Conservation (phyloP, 139 green algal genomes). For the Eudorina sp. region DNA sequence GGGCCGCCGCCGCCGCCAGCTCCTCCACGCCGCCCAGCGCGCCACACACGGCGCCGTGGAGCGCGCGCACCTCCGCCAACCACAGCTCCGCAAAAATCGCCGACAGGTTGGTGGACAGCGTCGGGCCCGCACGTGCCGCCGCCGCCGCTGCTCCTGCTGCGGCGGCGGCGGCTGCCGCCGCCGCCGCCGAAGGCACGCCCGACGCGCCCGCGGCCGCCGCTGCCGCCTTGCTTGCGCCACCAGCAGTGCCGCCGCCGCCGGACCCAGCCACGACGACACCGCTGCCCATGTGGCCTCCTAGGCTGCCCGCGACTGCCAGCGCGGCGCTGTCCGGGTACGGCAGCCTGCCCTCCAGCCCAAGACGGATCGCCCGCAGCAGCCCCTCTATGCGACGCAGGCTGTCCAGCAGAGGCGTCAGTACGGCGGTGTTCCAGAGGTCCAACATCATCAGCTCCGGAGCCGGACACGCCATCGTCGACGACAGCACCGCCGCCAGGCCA, state of each 20-base stretch:
- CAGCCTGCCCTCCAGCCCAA: constrained; percentile 23
- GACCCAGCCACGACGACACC: background rate
- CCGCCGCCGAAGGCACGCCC: too few relatives aligned
- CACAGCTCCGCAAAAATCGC: constrained; percentile 36
- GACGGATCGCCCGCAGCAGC: constrained; percentile 1
- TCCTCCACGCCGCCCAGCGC: constrained; percentile 32
- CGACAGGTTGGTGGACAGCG: constrained; percentile 27
- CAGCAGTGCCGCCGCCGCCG: background rate
- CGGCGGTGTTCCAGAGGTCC: background rate
- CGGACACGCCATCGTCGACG: background rate
- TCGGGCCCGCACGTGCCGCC: background rate
- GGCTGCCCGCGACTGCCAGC: background rate
- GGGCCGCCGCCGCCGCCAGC: constrained; percentile 13
- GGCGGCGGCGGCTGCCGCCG: background rate
- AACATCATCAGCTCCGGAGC: constrained; percentile 12
- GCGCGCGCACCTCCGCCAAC: constrained; percentile 10
- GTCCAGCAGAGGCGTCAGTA: constrained; percentile 21
- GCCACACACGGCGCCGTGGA: constrained; percentile 10
- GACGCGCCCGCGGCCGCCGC: background rate
- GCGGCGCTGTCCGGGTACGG: background rate
- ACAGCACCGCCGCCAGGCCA: background rate
- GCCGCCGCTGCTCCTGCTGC: background rate
- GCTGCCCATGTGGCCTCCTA: background rate
- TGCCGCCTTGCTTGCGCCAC: background rate
- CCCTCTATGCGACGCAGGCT: background rate